phyloP scores from a whole-genome alignment of 768 basidiomycete species.

The Tephrocybe sp. region DNA sequence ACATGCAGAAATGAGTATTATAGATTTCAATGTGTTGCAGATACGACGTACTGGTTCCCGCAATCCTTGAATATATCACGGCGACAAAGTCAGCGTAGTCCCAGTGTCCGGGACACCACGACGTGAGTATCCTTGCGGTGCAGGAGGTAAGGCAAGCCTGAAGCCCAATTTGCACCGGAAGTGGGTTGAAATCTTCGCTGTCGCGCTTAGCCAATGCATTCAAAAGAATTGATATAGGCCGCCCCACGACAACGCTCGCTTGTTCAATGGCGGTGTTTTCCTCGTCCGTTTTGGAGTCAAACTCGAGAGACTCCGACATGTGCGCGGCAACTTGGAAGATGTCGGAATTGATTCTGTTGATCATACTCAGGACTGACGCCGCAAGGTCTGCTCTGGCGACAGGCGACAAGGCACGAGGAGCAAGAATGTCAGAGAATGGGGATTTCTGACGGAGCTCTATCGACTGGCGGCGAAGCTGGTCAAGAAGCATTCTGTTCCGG shows the following conservation, averaged over 20 bases:
- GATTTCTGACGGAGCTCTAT: slow-evolving; percentile 24
- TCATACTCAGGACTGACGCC: slow-evolving; percentile 18
- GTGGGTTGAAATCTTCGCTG: slow-evolving; percentile 28
- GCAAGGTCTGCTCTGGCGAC: slow-evolving; percentile 7
- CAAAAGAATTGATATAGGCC: slow-evolving; percentile 30
- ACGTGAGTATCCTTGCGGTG: slow-evolving; percentile 37
- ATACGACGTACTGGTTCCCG: slow-evolving; percentile 35
- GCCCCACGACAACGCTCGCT: slow-evolving; percentile 32
- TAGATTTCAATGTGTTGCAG: too few relatives aligned
- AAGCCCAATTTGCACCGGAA: slow-evolving; percentile 37
- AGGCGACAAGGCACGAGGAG: neutral
- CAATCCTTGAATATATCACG: slow-evolving; percentile 35
- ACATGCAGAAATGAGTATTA: neutral
- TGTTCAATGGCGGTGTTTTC: slow-evolving; percentile 16
- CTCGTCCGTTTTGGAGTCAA: slow-evolving; percentile 8
- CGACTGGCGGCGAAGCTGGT: slow-evolving; percentile 33
- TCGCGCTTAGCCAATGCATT: slow-evolving; percentile 21
- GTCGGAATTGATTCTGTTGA: slow-evolving; percentile 37
- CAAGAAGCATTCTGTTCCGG: slow-evolving; percentile 32
- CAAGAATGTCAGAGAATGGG: slow-evolving; percentile 6
- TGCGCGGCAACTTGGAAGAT: slow-evolving; percentile 41
- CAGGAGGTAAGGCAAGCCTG: slow-evolving; percentile 41
- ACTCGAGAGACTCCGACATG: slow-evolving; percentile 37
- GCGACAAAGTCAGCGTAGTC: slow-evolving; percentile 39
- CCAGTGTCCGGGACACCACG: slow-evolving; percentile 45